Evolutionary conservation across 2,329 filamentous ascomycete genomes (phyloP).

Genomic region (Arthrocladium fulminans): DNA sequence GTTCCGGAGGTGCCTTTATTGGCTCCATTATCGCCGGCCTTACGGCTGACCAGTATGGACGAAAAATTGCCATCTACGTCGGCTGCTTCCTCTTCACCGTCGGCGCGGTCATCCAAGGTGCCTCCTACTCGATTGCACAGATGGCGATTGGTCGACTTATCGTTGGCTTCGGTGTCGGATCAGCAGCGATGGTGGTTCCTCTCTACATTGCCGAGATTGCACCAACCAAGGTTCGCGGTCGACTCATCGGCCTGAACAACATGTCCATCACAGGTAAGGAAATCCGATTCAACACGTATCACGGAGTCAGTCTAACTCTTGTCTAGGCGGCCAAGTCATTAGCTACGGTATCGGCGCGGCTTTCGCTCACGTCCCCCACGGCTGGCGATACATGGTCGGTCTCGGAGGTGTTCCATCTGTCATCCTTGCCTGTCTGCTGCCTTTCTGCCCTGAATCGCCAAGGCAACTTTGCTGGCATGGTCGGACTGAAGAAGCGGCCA

Average conservation of each 20-base stretch:
- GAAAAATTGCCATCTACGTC: slow-evolving; percentile 35
- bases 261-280: slow-evolving; percentile 36
- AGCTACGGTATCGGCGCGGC: slow-evolving; percentile 36
- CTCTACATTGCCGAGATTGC: slow-evolving; percentile 44
- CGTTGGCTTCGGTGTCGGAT: slow-evolving; percentile 43
- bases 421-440: slow-evolving; percentile 35
- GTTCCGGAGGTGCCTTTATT: slow-evolving; percentile 41
- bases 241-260: slow-evolving; percentile 43
- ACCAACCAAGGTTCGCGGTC: slow-evolving; percentile 41
- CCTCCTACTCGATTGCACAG: slow-evolving; percentile 33
- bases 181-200: slow-evolving; percentile 41
- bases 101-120: slow-evolving; percentile 31
- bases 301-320: not conserved
- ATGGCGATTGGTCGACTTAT: slow-evolving; percentile 40
- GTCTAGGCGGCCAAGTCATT: slow-evolving; percentile 30
- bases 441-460: slow-evolving; percentile 42
- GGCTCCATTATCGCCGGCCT: slow-evolving; percentile 34
- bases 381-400: slow-evolving; percentile 45
- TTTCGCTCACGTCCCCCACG: slow-evolving; percentile 33
- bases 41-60: slow-evolving; percentile 33
- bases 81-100: slow-evolving; percentile 34
- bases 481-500: slow-evolving; percentile 32
- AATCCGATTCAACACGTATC: not conserved
- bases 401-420: slow-evolving; percentile 41
- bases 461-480: slow-evolving; percentile 40